A percentile compares a stretch with the other conserved stretches of the same genome.
Evolutionary conservation across 148 eudicot species (phyloP).

Genomic region (Euryodendron excelsum): DNA sequence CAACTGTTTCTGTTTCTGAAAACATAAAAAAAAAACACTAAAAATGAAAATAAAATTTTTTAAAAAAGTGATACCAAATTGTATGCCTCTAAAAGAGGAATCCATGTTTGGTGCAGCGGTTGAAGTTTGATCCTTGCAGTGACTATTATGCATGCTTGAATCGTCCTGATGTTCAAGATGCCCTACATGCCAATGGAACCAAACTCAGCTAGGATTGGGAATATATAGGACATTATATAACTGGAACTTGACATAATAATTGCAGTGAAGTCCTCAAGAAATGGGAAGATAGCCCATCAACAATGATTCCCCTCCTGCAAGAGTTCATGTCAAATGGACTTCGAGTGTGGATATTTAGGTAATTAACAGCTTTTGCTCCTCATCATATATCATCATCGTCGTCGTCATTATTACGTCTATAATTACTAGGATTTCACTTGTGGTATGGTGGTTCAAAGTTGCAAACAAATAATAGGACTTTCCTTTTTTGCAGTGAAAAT

Average conservation of each 20-base stretch:
- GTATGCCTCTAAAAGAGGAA: too few relatives aligned
- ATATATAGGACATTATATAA: background rate
- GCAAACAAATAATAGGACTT: too few relatives aligned
- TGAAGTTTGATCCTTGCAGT: conserved; percentile 52
- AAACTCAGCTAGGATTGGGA: conserved; percentile 52
- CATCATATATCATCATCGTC: background rate
- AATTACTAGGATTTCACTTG: too few relatives aligned
- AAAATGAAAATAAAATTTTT: too few relatives aligned
- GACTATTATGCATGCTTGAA: conserved; percentile 63
- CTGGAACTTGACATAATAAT: background rate
- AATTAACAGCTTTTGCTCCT: background rate
- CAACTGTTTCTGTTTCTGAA: too few relatives aligned
- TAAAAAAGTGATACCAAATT: too few relatives aligned
- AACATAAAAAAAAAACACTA: too few relatives aligned
- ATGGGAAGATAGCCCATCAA: conserved; percentile 65
- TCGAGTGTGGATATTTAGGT: conserved; percentile 86
- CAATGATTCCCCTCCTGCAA: conserved; percentile 53
- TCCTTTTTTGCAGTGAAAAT: too few relatives aligned
- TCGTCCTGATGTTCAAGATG: conserved; percentile 47
- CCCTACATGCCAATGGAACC: conserved; percentile 39
- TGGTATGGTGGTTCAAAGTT: too few relatives aligned
- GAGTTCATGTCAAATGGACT: conserved; percentile 57
- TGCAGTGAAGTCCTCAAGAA: conserved; percentile 27
- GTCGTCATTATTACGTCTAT: too few relatives aligned
- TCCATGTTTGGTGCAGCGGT: conserved; percentile 40